These are phyloP conservation scores for Penicillium lagena DNA, from an alignment of 495 filamentous ascomycete species.

Conservation along the genomic window DNA sequence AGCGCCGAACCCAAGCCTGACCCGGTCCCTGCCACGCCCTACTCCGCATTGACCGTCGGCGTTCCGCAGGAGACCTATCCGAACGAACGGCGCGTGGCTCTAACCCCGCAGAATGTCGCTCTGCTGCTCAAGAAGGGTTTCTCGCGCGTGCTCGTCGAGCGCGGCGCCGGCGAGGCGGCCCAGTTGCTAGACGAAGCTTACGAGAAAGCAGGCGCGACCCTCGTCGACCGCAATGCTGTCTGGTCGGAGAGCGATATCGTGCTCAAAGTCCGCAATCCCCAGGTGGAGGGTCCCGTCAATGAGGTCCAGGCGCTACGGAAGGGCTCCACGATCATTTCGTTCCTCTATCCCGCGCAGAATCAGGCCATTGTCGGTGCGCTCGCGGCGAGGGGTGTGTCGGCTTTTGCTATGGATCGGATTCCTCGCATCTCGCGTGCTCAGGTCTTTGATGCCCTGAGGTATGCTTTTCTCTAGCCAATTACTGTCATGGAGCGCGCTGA, in stretches of 20 bases:
- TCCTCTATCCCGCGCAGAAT: constrained; percentile 71
- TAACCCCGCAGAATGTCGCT: constrained; percentile 73
- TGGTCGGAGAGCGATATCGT: constrained; percentile 69
- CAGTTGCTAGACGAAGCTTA: constrained; percentile 69
- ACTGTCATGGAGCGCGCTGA: too few relatives aligned
- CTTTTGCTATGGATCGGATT: constrained; percentile 82
- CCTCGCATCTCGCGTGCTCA: constrained; percentile 78
- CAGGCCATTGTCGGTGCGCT: constrained; percentile 60
- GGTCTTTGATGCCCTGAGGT: constrained; percentile 63
- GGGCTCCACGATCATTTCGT: constrained; percentile 64
- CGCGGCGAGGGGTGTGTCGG: constrained; percentile 53
- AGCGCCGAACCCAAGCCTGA: constrained; percentile 20
- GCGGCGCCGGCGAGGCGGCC: constrained; percentile 65
- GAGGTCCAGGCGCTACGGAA: constrained; percentile 56
- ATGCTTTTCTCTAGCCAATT: not conserved
- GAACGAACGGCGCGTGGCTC: constrained; percentile 70
- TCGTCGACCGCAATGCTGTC: constrained; percentile 55
- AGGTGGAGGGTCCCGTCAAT: constrained; percentile 38
- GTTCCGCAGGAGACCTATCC: constrained; percentile 64
- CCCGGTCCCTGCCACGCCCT: constrained; percentile 57
- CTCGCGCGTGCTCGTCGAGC: constrained; percentile 63
- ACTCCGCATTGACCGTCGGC: constrained; percentile 61
- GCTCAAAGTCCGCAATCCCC: constrained; percentile 71
- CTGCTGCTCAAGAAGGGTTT: constrained; percentile 76
- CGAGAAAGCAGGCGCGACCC: constrained; percentile 61